phyloP scores from a whole-genome alignment of 2,329 filamentous ascomycete species.

The Aspergillus amoenus region DNA sequence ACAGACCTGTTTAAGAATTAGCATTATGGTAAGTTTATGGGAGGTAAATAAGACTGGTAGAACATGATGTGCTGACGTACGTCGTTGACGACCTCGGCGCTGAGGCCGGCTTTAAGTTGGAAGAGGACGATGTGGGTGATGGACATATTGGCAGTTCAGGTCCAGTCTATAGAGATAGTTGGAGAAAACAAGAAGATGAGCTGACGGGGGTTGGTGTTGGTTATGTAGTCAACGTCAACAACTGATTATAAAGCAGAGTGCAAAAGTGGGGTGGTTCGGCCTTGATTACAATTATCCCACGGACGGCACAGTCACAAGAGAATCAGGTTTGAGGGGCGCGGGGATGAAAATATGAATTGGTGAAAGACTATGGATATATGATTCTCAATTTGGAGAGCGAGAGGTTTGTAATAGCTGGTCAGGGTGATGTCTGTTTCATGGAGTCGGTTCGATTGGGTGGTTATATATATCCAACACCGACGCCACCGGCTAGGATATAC shows the following conservation, averaged over 20 bases:
- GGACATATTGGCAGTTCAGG: constrained; percentile 48
- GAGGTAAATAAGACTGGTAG: background rate
- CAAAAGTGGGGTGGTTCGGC: background rate
- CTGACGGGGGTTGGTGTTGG: background rate
- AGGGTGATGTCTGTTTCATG: too few species aligned
- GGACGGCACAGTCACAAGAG: background rate
- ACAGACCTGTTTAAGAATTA: constrained; percentile 48
- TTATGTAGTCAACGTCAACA: background rate
- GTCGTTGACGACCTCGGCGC: constrained; percentile 53
- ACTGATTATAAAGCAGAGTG: background rate
- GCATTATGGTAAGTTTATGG: background rate
- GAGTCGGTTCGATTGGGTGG: too few species aligned
- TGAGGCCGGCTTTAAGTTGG: constrained; percentile 58
- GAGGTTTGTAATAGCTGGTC: too few species aligned
- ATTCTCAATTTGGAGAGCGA: too few species aligned
- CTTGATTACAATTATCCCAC: background rate
- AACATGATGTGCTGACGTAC: constrained; percentile 43
- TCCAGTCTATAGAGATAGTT: background rate
- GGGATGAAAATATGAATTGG: background rate
- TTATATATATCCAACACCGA: too few species aligned
- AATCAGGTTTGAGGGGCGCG: background rate
- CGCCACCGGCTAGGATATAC: too few species aligned
- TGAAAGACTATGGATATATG: too few species aligned
- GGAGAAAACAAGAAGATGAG: background rate
- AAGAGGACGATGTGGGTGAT: constrained; percentile 70